Evolutionary conservation across 306 rosid genomes (phyloP), one percentile per base, ranked within the genome.

Genomic region (Astragalus glycyphyllos): DNA sequence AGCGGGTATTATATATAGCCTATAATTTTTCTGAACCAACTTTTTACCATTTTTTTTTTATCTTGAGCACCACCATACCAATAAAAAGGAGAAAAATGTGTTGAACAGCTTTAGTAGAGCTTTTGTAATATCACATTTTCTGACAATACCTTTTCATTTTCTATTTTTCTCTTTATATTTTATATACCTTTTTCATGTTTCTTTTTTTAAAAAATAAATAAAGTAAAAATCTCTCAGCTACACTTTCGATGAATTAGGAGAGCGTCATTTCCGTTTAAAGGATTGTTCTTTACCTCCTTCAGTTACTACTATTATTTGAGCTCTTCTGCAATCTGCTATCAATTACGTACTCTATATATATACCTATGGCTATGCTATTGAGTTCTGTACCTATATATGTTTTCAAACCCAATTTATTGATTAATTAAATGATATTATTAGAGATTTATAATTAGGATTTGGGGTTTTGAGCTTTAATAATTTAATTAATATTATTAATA

Each of bases 221-320:
- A 23, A 23, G 29, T 23, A 23, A 23, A 38, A 6, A 6, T 8
- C 44, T 38, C 44, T 38, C n/a, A n/a, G 10, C 7, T 7, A 38
- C 44, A 38, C 2, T 8, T 38, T 8, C 8, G 2, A 34, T 34
- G 38, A 34, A 34, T 6, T 34, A 34, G 38, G 44, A 38, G 44
- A 38, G 10, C 44, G 10, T 38, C 11, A 13, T 59, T 59, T 35
- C 31, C 66, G 10, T 37, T 37, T 58, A 60, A 56, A 60, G 79
- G 55, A 54, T 76, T 68, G 65, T 82, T 58, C 82, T 73, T 49
- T 55, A 59, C 45, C 54, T 62, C 13, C 35, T 51, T 66, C 38
- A 26, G 62, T 46, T 56, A 47, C 17, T 4, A 38, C 54, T 65
- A 38, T 58, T 67, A 29, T 66, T 81, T 65, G 55, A 69, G 67